Evolutionary conservation across 1,139 yeast species (phyloP).

Genomic region (Suhomyces atakaporum): DNA sequence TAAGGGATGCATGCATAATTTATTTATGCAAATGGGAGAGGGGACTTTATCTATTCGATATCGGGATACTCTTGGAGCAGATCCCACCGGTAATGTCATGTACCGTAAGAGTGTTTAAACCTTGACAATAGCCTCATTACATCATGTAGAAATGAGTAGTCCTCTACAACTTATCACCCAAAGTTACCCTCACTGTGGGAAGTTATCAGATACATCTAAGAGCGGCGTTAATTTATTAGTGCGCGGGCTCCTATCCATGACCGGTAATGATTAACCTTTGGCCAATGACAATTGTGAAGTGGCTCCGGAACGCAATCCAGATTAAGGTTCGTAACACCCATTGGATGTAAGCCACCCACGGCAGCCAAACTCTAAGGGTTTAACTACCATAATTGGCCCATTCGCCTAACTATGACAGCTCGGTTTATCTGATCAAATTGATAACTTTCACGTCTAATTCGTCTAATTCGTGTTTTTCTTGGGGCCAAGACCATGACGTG

Average conservation of each 20-base stretch:
- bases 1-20: not conserved
- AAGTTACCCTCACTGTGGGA: no score
- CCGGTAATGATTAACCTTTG: not conserved
- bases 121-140: no score
- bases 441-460: not conserved
- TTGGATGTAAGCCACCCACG: not conserved
- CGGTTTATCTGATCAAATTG: not conserved
- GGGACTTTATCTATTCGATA: constrained; percentile 1
- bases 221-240: not conserved
- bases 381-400: not conserved
- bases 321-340: not conserved
- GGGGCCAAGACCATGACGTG: not conserved
- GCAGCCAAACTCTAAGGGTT: not conserved
- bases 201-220: constrained; percentile 5
- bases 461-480: no score
- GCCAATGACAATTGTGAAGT: constrained; percentile 1
- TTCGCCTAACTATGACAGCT: not conserved
- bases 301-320: constrained; percentile 1
- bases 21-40: no score
- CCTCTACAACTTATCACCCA: no score
- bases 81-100: no score
- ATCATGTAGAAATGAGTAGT: no score
- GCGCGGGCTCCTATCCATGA: constrained; percentile 2
- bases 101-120: no score
- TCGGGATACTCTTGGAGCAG: no score